A percentile compares a stretch with the other conserved stretches of the same genome.
These are phyloP conservation scores for Ganoderma leucocontextum DNA, from an alignment of 1,284 basidiomycete genomes.

Conservation along the genomic window DNA sequence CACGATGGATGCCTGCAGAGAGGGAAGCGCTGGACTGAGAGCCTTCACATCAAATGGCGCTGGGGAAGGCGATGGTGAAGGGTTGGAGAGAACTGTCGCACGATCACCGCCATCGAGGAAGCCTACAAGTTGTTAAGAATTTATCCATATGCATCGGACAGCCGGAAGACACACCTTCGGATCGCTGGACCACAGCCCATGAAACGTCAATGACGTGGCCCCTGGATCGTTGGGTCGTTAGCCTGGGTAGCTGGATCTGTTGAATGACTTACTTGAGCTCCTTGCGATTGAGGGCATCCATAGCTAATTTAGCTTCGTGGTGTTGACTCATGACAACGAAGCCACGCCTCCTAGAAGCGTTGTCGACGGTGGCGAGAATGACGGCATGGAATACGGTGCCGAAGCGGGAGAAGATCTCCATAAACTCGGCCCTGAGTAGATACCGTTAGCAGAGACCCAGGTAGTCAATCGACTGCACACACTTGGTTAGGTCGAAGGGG, in stretches of 20 bases:
- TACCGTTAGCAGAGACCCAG: background rate
- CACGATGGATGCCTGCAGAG: constrained; percentile 32
- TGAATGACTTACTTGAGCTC: constrained; percentile 63
- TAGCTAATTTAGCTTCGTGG: constrained; percentile 70
- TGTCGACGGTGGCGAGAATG: constrained; percentile 81
- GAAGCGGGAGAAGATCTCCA: constrained; percentile 64
- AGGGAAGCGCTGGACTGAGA: constrained; percentile 33
- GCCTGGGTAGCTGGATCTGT: background rate
- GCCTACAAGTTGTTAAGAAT: constrained; percentile 49
- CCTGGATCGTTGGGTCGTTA: constrained; percentile 44
- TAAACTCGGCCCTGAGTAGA: constrained; percentile 62
- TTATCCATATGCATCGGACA: background rate
- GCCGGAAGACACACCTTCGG: constrained; percentile 59
- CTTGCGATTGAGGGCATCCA: constrained; percentile 69
- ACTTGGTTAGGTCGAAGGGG: constrained; percentile 82
- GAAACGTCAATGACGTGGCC: constrained; percentile 78
- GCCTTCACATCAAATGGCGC: constrained; percentile 37
- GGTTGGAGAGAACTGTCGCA: constrained; percentile 59
- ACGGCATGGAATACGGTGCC: constrained; percentile 77
- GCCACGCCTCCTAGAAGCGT: constrained; percentile 79
- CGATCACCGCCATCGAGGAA: constrained; percentile 84
- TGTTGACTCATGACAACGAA: constrained; percentile 81
- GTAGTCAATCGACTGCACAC: constrained; percentile 31
- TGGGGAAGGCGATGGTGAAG: constrained; percentile 47
- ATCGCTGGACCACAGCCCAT: constrained; percentile 85